These are phyloP conservation scores for Beauveria varroae DNA, from an alignment of 2,329 filamentous ascomycete genomes.

Conservation along the genomic window DNA sequence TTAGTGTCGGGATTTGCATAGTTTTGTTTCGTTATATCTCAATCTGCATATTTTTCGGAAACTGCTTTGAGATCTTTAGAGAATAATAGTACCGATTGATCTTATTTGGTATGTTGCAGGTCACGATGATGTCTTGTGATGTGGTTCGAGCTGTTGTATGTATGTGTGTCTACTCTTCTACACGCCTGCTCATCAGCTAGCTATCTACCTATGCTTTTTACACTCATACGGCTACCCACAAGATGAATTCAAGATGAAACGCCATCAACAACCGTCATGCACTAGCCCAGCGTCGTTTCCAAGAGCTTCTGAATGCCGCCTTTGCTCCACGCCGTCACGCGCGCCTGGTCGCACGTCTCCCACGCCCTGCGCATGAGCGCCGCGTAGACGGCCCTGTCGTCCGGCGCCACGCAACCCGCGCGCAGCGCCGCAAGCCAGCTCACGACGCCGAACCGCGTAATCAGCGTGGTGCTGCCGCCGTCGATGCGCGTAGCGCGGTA, in stretches of 20 bases:
- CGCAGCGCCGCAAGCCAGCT: conserved; percentile 65
- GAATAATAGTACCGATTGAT: background rate
- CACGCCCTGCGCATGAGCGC: conserved; percentile 51
- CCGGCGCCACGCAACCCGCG: conserved; percentile 31
- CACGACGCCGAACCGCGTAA: conserved; percentile 67
- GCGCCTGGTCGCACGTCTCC: conserved; percentile 59
- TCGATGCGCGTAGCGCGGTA: conserved; percentile 60
- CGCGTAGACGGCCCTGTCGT: conserved; percentile 42
- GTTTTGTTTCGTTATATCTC: background rate
- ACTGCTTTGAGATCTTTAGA: background rate
- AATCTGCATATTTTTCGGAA: background rate
- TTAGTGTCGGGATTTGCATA: background rate
- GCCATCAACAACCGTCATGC: background rate
- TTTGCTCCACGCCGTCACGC: conserved; percentile 59
- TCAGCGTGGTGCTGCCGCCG: conserved; percentile 69
- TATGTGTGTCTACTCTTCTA: background rate
- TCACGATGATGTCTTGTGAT: background rate
- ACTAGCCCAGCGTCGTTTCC: conserved; percentile 6
- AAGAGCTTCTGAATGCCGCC: conserved; percentile 31
- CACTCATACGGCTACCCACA: no score
- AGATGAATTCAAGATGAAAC: background rate
- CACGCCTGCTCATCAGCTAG: background rate
- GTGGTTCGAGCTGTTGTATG: background rate
- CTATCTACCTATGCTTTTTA: background rate
- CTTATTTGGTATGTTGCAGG: background rate